These are phyloP conservation scores for Ophiostoma ips DNA, from an alignment of 2,329 filamentous ascomycete species.

Conservation along the genomic window DNA sequence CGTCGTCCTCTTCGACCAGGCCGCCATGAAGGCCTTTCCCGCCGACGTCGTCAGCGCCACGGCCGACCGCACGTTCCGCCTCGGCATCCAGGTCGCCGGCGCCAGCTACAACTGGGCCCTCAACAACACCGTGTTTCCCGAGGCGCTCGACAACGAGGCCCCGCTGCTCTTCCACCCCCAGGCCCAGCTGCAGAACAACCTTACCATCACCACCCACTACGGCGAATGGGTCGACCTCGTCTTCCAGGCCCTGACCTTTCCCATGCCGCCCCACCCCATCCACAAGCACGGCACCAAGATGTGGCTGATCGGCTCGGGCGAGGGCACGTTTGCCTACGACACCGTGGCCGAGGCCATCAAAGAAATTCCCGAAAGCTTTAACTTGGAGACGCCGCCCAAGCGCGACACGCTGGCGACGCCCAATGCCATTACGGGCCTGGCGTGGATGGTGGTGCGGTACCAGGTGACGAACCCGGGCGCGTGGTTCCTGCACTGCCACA, in stretches of 20 bases:
- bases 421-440: slow-evolving; percentile 17
- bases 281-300: slow-evolving; percentile 52
- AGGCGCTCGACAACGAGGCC: slow-evolving; percentile 21
- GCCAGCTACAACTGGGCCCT: slow-evolving; percentile 40
- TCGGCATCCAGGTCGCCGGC: slow-evolving; percentile 26
- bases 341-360: slow-evolving; percentile 37
- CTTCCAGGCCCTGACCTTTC: slow-evolving; percentile 27
- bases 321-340: slow-evolving; percentile 35
- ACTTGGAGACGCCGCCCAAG: slow-evolving; percentile 39
- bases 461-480: slow-evolving; percentile 37
- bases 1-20: slow-evolving; percentile 31
- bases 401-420: slow-evolving; percentile 34
- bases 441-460: slow-evolving; percentile 39
- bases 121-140: slow-evolving; percentile 30
- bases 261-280: slow-evolving; percentile 44
- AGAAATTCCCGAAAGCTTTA: slow-evolving; percentile 36
- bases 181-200: slow-evolving; percentile 23
- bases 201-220: slow-evolving; percentile 33
- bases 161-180: slow-evolving; percentile 35
- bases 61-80: slow-evolving; percentile 32
- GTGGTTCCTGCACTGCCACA: slow-evolving; percentile 43
- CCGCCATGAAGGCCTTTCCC: slow-evolving; percentile 32
- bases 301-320: slow-evolving; percentile 39
- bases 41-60: slow-evolving; percentile 26
- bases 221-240: slow-evolving; percentile 43